Percentiles rank a stretch among this genome's conserved stretches.
These are phyloP conservation scores for Phyllosticta citribraziliensis DNA, from an alignment of 2,329 filamentous ascomycete genomes.

Conservation along the genomic window DNA sequence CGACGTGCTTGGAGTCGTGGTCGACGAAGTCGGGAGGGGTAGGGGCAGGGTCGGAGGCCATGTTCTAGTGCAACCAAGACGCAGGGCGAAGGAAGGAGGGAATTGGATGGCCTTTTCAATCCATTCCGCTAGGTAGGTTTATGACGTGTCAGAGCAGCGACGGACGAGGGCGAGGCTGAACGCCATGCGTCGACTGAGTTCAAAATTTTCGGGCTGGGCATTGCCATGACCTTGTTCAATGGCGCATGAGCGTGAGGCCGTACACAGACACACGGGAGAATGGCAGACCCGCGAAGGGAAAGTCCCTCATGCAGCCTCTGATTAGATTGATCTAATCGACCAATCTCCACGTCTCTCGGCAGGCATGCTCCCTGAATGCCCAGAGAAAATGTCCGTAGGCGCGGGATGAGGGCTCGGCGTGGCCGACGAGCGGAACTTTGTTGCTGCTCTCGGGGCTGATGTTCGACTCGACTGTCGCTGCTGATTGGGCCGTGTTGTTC, in stretches of 20 bases:
- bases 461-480: not conserved
- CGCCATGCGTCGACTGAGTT: not conserved
- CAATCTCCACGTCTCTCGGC: not conserved
- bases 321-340: not conserved
- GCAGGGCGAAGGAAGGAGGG: not conserved
- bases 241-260: not conserved
- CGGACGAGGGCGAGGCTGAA: not conserved
- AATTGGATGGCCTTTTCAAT: not conserved
- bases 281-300: not conserved
- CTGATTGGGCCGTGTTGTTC: not conserved
- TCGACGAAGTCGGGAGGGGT: not conserved
- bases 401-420: not conserved
- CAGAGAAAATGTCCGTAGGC: not conserved
- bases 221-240: not conserved
- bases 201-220: not conserved
- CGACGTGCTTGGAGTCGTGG: constrained; percentile 2
- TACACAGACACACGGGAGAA: not conserved
- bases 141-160: not conserved
- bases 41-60: not conserved
- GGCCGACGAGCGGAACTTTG: not conserved
- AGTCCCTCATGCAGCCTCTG: not conserved
- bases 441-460: not conserved
- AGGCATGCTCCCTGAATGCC: not conserved
- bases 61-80: not conserved
- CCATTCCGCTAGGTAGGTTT: not conserved